Evolutionary conservation across 2,329 filamentous ascomycete genomes (phyloP).

Genomic region (Neofusicoccum sp.): DNA sequence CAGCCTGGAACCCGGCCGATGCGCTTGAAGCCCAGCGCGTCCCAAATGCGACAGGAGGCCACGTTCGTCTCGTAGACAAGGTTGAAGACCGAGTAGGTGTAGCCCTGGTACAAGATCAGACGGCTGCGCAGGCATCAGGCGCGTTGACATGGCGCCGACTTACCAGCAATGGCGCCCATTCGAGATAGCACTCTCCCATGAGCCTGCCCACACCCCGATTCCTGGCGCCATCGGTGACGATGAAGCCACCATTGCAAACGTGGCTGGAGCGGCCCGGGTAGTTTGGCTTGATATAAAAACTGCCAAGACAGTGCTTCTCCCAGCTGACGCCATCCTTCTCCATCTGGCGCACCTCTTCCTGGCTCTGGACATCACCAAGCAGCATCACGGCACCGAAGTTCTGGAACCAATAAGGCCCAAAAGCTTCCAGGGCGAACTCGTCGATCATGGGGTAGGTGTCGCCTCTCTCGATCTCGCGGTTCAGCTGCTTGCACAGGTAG

Average conservation of each 20-base stretch:
- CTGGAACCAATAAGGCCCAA: conserved; percentile 85
- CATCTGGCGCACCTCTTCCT: conserved; percentile 50
- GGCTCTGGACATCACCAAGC: conserved; percentile 63
- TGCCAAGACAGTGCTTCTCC: conserved; percentile 78
- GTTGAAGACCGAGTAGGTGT: conserved; percentile 92
- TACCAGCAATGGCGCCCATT: conserved; percentile 53
- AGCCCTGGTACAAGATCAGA: conserved; percentile 54
- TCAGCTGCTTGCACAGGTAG: conserved; percentile 80
- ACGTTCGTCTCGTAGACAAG: conserved; percentile 93
- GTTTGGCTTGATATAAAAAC: conserved; percentile 93
- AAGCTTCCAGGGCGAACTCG: conserved; percentile 68
- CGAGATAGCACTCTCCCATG: conserved; percentile 53
- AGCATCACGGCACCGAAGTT: conserved; percentile 89
- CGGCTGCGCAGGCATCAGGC: neutral
- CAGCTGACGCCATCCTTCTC: conserved; percentile 59
- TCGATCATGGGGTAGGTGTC: conserved; percentile 90
- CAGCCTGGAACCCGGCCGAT: conserved; percentile 71
- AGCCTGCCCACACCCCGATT: conserved; percentile 51
- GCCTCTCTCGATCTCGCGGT: conserved; percentile 86
- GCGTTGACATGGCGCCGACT: conserved; percentile 19
- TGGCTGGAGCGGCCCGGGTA: conserved; percentile 89
- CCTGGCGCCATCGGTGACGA: conserved; percentile 48
- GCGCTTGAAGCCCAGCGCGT: conserved; percentile 86
- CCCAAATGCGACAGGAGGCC: conserved; percentile 87
- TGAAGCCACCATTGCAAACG: conserved; percentile 67